Percentiles rank a stretch among this genome's conserved stretches.
These are phyloP conservation scores for Persicaria tinctoria DNA, from an alignment of 148 eudicot genomes.

Conservation along the genomic window DNA sequence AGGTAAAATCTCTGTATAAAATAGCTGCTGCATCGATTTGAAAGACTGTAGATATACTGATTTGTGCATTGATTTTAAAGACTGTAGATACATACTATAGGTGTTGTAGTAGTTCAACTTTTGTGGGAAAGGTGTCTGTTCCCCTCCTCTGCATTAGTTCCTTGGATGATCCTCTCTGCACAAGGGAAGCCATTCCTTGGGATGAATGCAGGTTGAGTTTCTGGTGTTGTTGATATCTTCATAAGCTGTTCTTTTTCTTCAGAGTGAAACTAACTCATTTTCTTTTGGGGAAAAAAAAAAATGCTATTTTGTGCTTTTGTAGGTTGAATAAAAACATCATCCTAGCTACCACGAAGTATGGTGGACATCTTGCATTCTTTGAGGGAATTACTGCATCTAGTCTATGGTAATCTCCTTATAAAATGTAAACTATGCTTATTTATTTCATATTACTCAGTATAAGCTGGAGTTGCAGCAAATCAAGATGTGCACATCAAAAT, in stretches of 20 bases:
- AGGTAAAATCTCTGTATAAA: constrained; percentile 31
- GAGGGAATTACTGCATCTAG: constrained; percentile 83
- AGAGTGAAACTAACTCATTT: not conserved
- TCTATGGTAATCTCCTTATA: constrained; percentile 45
- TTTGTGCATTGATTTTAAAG: constrained; percentile 26
- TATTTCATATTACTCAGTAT: not conserved
- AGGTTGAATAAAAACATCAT: constrained; percentile 81
- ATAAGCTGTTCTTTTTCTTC: not conserved
- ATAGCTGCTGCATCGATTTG: not conserved
- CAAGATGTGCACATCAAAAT: not conserved
- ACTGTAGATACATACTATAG: constrained; percentile 92
- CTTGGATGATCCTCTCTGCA: constrained; percentile 93
- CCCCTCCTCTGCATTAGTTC: constrained; percentile 94
- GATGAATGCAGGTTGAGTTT: constrained; percentile 83
- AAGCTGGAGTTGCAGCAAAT: not conserved
- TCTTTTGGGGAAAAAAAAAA: not conserved
- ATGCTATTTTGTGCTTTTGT: constrained; percentile 11
- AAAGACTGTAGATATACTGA: constrained; percentile 15
- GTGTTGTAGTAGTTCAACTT: constrained; percentile 62
- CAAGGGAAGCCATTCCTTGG: constrained; percentile 92
- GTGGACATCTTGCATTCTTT: constrained; percentile 90
- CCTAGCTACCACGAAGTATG: constrained; percentile 72
- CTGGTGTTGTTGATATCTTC: not conserved
- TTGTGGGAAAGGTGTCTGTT: constrained; percentile 55
- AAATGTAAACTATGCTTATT: not conserved